These are phyloP conservation scores for Schwanniomyces etchellsii DNA, from an alignment of 1,139 yeast species.

Conservation along the genomic window DNA sequence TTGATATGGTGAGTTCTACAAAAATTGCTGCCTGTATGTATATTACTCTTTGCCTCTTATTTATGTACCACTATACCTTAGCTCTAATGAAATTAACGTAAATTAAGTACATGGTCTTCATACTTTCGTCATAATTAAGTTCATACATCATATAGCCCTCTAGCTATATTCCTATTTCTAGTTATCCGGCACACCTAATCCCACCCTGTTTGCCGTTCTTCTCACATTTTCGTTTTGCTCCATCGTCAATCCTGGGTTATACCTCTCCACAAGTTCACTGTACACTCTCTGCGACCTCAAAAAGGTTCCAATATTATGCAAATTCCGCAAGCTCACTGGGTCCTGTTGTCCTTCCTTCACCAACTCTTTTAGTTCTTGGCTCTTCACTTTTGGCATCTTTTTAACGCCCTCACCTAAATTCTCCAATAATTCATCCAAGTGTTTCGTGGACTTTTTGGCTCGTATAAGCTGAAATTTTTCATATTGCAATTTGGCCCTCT, in stretches of 20 bases:
- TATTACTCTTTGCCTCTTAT: too few relatives aligned
- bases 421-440: constrained; percentile 26
- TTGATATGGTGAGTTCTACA: too few relatives aligned
- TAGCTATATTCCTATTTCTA: too few relatives aligned
- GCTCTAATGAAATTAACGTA: too few relatives aligned
- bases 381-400: constrained; percentile 16
- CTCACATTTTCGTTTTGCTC: constrained; percentile 72
- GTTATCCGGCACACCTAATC: constrained; percentile 41
- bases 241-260: constrained; percentile 79
- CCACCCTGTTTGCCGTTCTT: constrained; percentile 81
- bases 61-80: too few relatives aligned
- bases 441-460: constrained; percentile 31
- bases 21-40: too few relatives aligned
- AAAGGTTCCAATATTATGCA: constrained; percentile 48
- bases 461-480: constrained; percentile 46
- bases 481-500: constrained; percentile 48
- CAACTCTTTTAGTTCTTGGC: constrained; percentile 19
- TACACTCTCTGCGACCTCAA: constrained; percentile 71
- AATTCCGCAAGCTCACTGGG: constrained; percentile 20
- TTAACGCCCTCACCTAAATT: constrained; percentile 17
- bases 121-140: too few relatives aligned
- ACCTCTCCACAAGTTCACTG: constrained; percentile 73
- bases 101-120: too few relatives aligned
- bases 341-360: constrained; percentile 13
- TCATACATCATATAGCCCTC: too few relatives aligned